Conservation (phyloP, 2,329 filamentous ascomycete species). For the Sporothrix brasiliensis region DNA sequence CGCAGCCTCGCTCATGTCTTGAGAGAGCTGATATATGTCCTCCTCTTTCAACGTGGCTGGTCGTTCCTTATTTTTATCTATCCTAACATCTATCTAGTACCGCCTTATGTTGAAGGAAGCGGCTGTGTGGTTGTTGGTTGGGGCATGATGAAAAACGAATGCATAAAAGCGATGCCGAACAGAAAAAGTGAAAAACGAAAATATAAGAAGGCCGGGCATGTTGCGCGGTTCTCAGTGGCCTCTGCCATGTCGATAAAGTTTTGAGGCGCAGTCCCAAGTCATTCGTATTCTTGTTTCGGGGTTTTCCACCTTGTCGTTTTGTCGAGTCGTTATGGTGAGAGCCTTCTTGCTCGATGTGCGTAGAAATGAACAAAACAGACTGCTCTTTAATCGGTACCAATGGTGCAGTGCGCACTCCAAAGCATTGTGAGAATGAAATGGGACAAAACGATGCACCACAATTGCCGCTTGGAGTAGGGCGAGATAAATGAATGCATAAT, state of each 20-base stretch:
- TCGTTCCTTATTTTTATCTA: conserved; percentile 24
- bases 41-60: conserved; percentile 20
- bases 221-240: neutral
- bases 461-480: neutral
- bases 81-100: conserved; percentile 21
- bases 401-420: neutral
- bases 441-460: conserved; percentile 4
- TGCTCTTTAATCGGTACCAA: neutral
- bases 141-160: conserved; percentile 6
- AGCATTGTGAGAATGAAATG: too few relatives aligned
- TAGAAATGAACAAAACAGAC: neutral
- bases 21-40: conserved; percentile 24
- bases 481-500: conserved; percentile 1
- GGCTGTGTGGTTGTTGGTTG: neutral
- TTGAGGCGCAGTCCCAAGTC: neutral
- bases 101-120: conserved; percentile 25
- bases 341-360: neutral
- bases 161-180: neutral
- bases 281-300: neutral
- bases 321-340: conserved; percentile 1
- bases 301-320: neutral
- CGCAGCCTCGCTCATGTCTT: conserved; percentile 2
- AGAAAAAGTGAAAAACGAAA: neutral
- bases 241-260: neutral
- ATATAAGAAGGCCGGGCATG: neutral